Evolutionary conservation across 495 filamentous ascomycete species (phyloP).

Genomic region (Pseudevernia furfuracea): DNA sequence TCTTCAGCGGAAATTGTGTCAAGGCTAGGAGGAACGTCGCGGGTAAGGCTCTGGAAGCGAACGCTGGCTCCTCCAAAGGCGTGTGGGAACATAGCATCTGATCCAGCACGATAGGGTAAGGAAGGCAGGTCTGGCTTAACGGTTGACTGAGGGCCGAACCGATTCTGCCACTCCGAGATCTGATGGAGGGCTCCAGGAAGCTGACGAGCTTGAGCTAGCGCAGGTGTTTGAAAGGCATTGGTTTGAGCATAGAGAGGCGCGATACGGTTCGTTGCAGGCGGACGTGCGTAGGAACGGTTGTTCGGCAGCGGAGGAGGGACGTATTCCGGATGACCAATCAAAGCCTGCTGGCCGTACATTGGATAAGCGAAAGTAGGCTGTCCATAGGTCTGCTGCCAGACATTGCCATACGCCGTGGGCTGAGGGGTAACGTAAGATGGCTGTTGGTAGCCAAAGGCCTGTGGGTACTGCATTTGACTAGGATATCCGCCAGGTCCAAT

Average conservation of each 20-base stretch:
- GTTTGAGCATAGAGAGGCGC: slow-evolving; percentile 15
- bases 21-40: slow-evolving; percentile 15
- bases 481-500: slow-evolving; percentile 2
- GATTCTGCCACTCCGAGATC: slow-evolving; percentile 19
- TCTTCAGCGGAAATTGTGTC: slow-evolving; percentile 2
- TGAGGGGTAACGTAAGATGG: slow-evolving; percentile 3
- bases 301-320: slow-evolving; percentile 11
- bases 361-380: not conserved
- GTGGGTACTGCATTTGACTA: slow-evolving; percentile 7
- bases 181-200: not conserved
- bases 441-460: slow-evolving; percentile 3
- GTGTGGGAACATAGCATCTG: slow-evolving; percentile 24
- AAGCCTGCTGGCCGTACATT: not conserved
- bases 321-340: not conserved
- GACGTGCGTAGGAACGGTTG: slow-evolving; percentile 11
- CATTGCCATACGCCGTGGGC: slow-evolving; percentile 6
- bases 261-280: slow-evolving; percentile 17
- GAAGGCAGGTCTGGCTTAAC: slow-evolving; percentile 15
- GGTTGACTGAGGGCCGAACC: slow-evolving; percentile 5
- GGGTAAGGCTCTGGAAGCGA: slow-evolving; percentile 21
- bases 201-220: slow-evolving; percentile 1
- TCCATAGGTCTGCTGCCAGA: not conserved
- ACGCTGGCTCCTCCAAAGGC: slow-evolving; percentile 15
- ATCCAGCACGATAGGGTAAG: slow-evolving; percentile 24
- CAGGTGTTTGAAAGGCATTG: slow-evolving; percentile 4